Evolutionary conservation across 176 grass and related monocot genomes (phyloP).

Genomic region (Ensete ventricosum): DNA sequence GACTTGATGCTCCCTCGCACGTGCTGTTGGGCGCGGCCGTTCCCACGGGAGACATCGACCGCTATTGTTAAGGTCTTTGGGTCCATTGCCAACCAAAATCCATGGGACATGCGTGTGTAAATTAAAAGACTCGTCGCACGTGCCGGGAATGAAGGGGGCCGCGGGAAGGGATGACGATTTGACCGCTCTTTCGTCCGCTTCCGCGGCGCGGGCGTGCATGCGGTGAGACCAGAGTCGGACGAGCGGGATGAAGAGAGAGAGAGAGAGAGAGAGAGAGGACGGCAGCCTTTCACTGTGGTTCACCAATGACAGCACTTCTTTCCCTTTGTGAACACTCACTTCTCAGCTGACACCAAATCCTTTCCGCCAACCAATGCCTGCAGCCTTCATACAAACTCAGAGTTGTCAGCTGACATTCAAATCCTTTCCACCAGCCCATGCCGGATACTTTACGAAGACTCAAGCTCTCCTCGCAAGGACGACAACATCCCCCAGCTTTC

Average conservation of each 20-base stretch:
- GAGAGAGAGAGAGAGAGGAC: neutral
- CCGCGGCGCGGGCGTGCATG: neutral
- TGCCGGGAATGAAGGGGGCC: no score
- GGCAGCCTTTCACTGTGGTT: neutral
- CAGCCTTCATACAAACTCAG: neutral
- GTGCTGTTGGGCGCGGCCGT: no score
- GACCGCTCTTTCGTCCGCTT: slow-evolving; percentile 11
- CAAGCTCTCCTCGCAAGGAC: no score
- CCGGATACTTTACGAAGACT: no score
- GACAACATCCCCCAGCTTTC: no score
- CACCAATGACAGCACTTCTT: neutral
- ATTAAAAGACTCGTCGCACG: no score
- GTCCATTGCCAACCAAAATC: no score
- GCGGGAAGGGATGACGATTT: neutral
- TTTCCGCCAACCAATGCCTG: neutral
- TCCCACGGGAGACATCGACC: no score
- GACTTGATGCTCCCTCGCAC: no score
- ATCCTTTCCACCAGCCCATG: no score
- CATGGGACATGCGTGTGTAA: no score
- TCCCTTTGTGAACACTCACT: neutral
- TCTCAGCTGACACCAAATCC: neutral
- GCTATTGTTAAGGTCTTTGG: no score
- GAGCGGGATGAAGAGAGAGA: neutral
- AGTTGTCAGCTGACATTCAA: neutral
- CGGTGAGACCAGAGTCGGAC: neutral